phyloP scores from a whole-genome alignment of 805 yeast genomes.

The Kockiozyma suomiensis region DNA sequence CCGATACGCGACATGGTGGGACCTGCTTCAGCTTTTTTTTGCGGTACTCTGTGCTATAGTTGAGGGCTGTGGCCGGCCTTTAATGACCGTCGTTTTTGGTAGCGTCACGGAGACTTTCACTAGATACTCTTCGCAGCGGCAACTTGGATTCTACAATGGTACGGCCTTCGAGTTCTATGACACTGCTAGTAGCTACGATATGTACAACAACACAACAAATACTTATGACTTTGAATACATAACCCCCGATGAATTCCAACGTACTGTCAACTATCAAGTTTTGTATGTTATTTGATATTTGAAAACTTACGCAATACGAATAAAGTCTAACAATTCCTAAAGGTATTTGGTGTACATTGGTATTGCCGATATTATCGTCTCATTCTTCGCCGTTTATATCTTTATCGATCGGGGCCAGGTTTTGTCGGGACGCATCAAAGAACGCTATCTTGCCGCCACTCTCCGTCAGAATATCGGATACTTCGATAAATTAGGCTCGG shows the following conservation, averaged over 20 bases:
- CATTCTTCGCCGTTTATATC: conserved; percentile 42
- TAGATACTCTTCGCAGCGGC: conserved; percentile 34
- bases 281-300: conserved; percentile 26
- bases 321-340: not conserved
- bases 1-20: conserved; percentile 43
- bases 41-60: conserved; percentile 39
- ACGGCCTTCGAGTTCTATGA: conserved; percentile 7
- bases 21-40: conserved; percentile 24
- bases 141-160: conserved; percentile 4
- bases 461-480: conserved; percentile 39
- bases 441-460: conserved; percentile 36
- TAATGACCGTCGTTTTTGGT: conserved; percentile 44
- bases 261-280: conserved; percentile 43
- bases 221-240: conserved; percentile 22
- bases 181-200: conserved; percentile 3
- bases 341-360: conserved; percentile 48
- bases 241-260: conserved; percentile 41
- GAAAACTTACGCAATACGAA: not conserved
- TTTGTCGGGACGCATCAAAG: conserved; percentile 43
- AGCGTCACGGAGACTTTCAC: conserved; percentile 45
- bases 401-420: conserved; percentile 48
- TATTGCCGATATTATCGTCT: conserved; percentile 39
- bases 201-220: conserved; percentile 5
- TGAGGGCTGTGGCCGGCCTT: conserved; percentile 47
- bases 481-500: conserved; percentile 40